Evolutionary conservation across 192 early-diverging fungal genomes (phyloP), one percentile per base, ranked within the genome.

Genomic region (Fimicolochytrium jonesii): DNA sequence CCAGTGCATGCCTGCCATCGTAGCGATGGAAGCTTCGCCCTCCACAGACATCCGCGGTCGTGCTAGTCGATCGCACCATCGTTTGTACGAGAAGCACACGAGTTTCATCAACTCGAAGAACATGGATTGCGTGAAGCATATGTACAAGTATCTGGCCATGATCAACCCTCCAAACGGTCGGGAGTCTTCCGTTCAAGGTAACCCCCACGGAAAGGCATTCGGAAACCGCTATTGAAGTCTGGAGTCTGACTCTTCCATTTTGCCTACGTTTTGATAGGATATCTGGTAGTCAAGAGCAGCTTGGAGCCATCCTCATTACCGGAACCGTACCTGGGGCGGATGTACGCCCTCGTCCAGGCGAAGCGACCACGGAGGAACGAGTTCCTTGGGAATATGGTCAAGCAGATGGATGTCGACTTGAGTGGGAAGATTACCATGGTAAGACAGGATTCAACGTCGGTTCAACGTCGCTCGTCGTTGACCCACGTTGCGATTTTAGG

Each of bases 101-200:
- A 89, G 88, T 20, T 86, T 96, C 55, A 93, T 98, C 42, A 90
- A 98, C 73, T 78, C 86, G 22, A 83, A 82, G 43, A 87, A 86
- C 70, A 73, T 84, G 30, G 92, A 93, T 22, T 87, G 87, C 55
- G 83, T 95, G 29, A 71, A 71, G 43, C 78, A 77, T 18, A 79
- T 87, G 22, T 98, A 85, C 64, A 70, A 83, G 18, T 98, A 90
- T 72, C 87, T 34, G 11, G n/a, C n/a, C n/a, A n/a, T n/a, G n/a
- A n/a, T n/a, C n/a, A n/a, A n/a, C n/a, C n/a, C n/a, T n/a, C n/a
- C n/a, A n/a, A n/a, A n/a, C n/a, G n/a, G n/a, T n/a, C n/a, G n/a
- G n/a, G n/a, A n/a, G n/a, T n/a, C n/a, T n/a, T n/a, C n/a, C n/a
- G n/a, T n/a, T n/a, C n/a, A n/a, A n/a, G n/a, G n/a, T n/a, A n/a